These are phyloP conservation scores for Penicillium sp. DNA, from an alignment of 2,329 filamentous ascomycete genomes.

Conservation along the genomic window DNA sequence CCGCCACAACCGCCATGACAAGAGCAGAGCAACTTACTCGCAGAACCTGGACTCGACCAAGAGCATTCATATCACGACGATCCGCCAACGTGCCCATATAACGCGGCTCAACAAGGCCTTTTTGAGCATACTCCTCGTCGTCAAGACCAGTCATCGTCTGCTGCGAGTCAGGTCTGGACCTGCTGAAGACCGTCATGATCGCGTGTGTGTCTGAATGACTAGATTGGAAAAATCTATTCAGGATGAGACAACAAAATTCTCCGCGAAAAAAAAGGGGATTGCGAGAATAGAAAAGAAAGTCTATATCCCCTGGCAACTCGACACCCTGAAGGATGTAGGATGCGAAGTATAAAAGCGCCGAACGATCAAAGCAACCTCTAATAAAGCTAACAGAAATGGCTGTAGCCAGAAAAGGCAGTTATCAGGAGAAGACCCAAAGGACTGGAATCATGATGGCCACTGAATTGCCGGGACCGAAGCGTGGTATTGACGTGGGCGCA, in stretches of 20 bases:
- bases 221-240: neutral
- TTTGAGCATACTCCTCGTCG: conserved; percentile 17
- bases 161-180: conserved; percentile 11
- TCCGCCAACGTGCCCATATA: conserved; percentile 34
- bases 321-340: neutral
- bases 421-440: conserved; percentile 7
- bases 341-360: neutral
- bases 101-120: conserved; percentile 27
- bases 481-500: conserved; percentile 18
- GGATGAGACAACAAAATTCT: neutral
- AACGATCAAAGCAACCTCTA: neutral
- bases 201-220: neutral
- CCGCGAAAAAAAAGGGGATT: neutral
- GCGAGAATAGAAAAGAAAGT: neutral
- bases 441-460: neutral
- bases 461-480: conserved; percentile 8
- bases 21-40: conserved; percentile 22
- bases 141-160: conserved; percentile 9
- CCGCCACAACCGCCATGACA: neutral
- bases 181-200: conserved; percentile 11
- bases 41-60: conserved; percentile 35
- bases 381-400: neutral
- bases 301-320: neutral
- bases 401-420: conserved; percentile 15
- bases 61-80: conserved; percentile 31